Evolutionary conservation across 345 rosid species (phyloP).

Genomic region (Physaria fendleri): DNA sequence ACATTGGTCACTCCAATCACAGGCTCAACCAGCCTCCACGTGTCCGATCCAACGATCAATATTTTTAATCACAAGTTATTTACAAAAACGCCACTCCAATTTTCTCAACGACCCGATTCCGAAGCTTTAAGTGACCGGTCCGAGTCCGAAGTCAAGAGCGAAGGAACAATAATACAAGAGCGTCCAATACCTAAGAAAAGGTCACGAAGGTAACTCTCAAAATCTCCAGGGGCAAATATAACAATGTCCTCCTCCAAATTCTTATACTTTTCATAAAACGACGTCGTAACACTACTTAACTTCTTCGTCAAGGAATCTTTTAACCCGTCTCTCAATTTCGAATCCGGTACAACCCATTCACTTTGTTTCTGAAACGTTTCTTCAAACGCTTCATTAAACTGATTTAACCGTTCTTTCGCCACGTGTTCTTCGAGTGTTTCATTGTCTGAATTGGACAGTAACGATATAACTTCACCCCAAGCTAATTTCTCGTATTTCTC

Average conservation of each 20-base stretch:
- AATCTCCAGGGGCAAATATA: conserved; percentile 56
- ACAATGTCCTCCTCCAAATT: conserved; percentile 27
- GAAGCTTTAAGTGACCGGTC: neutral
- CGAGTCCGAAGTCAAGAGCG: conserved; percentile 1
- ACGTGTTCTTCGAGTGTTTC: conserved; percentile 17
- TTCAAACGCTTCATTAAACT: conserved; percentile 52
- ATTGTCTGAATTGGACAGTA: conserved; percentile 33
- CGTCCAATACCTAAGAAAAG: conserved; percentile 29
- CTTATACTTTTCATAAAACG: conserved; percentile 33
- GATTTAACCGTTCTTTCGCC: conserved; percentile 36
- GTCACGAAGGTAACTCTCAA: conserved; percentile 50
- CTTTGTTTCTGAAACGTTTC: conserved; percentile 48
- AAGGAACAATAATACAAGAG: conserved; percentile 5
- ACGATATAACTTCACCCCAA: conserved; percentile 51
- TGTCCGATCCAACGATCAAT: too few relatives aligned
- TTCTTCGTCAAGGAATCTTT: conserved; percentile 41
- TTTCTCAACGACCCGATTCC: conserved; percentile 14
- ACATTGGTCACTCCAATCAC: too few relatives aligned
- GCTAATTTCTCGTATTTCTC: conserved; percentile 58
- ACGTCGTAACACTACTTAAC: conserved; percentile 29
- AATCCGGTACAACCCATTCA: conserved; percentile 53
- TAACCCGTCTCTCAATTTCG: conserved; percentile 48
- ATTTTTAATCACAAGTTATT: too few relatives aligned
- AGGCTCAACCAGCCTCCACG: too few relatives aligned
- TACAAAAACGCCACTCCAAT: neutral